phyloP scores from a whole-genome alignment of 768 basidiomycete genomes.

The Lactarius sp. region DNA sequence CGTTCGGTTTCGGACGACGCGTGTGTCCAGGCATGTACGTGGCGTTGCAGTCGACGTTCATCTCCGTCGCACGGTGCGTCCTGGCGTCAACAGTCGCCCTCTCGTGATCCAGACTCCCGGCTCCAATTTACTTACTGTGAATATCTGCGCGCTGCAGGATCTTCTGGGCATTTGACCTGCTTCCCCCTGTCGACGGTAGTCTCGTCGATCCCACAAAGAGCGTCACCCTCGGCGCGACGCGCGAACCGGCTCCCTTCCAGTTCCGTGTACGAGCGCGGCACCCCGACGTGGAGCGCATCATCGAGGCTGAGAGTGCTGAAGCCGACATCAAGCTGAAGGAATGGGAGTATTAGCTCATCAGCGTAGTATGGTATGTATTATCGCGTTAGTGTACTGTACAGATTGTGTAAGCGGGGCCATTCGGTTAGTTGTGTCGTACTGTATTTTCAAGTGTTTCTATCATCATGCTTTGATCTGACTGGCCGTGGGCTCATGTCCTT shows the following conservation, averaged over 20 bases:
- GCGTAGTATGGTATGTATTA: not conserved
- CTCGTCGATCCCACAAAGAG: not conserved
- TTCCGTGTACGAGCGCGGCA: not conserved
- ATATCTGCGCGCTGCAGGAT: not conserved
- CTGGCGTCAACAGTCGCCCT: too few relatives aligned
- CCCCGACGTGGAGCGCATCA: not conserved
- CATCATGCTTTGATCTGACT: not conserved
- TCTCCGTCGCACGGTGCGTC: constrained; percentile 19
- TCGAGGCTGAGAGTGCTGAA: constrained; percentile 11
- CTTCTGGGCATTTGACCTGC: constrained; percentile 26
- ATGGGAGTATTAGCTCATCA: constrained; percentile 5
- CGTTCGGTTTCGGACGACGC: constrained; percentile 28
- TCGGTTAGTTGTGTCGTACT: not conserved
- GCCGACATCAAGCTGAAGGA: constrained; percentile 17
- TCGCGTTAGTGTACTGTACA: not conserved
- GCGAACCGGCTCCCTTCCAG: constrained; percentile 7
- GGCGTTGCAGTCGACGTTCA: constrained; percentile 20
- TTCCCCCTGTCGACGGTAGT: not conserved
- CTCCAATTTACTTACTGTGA: not conserved
- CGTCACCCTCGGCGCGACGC: not conserved
- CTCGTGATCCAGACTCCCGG: too few relatives aligned
- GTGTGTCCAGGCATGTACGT: constrained; percentile 27
- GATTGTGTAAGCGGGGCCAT: not conserved
- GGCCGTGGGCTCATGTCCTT: not conserved
- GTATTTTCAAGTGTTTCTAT: not conserved